phyloP scores from a whole-genome alignment of 2,329 filamentous ascomycete species.

The Colletotrichum tropicicola region DNA sequence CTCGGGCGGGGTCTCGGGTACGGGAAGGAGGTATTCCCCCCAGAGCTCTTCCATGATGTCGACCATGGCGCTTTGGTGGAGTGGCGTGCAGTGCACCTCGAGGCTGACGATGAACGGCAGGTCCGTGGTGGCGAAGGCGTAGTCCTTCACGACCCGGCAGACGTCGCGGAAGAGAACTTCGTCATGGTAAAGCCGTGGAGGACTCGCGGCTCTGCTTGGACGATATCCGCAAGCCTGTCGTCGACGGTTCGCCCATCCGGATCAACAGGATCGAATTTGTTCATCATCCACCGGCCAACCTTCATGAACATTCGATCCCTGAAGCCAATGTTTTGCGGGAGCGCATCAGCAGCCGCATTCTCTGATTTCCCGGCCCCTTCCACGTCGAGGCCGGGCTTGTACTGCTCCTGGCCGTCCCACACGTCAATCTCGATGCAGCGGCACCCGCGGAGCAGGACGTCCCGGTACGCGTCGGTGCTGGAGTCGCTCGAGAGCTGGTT shows the following conservation, averaged over 20 bases:
- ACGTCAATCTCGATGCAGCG: constrained; percentile 94
- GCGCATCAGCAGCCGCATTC: too few species aligned
- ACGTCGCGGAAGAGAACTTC: constrained; percentile 86
- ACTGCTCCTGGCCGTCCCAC: too few species aligned
- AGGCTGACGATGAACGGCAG: constrained; percentile 90
- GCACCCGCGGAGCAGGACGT: constrained; percentile 83
- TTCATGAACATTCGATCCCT: constrained; percentile 8
- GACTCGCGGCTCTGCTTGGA: constrained; percentile 73
- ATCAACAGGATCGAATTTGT: neutral
- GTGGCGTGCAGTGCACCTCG: constrained; percentile 82
- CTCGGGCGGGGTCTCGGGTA: constrained; percentile 60
- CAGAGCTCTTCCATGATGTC: constrained; percentile 88
- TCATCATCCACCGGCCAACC: constrained; percentile 5
- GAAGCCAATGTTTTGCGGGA: neutral
- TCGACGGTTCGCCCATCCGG: neutral
- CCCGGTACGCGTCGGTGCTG: constrained; percentile 87
- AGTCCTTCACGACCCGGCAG: constrained; percentile 79
- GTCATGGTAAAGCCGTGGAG: constrained; percentile 91
- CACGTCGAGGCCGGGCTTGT: neutral
- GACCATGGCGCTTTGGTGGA: constrained; percentile 90
- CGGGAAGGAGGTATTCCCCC: constrained; percentile 73
- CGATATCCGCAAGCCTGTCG: neutral
- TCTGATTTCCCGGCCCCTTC: neutral
- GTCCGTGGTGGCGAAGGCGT: constrained; percentile 78
- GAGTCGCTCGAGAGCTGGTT: constrained; percentile 88